Evolutionary conservation across 208 protist genomes (phyloP), one percentile per base, ranked within the genome.

Genomic region (Leishmania turanica): DNA sequence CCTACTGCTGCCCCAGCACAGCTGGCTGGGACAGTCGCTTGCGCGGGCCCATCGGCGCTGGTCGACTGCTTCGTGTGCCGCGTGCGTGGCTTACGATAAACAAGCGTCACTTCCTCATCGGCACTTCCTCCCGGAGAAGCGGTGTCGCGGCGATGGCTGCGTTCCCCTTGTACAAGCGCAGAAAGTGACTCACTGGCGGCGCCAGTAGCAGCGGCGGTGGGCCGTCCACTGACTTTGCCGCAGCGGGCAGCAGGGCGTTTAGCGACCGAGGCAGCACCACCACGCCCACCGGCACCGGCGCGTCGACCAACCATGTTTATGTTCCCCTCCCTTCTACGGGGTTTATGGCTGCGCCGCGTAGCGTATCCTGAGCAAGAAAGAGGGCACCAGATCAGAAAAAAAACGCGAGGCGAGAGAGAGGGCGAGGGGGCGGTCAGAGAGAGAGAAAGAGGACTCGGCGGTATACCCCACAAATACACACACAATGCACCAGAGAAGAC

Each of bases 101-200:
- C 31, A 58, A 90, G 64, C 37, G 75, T 87, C 27, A 90, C 87
- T 4, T 87, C 87, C n/a, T 84, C 80, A 21, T 83, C 86, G 15
- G 53, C 64, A 51, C 37, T 53, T 78, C 19, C 54, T n/a, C n/a
- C 40, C 27, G 62, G 6, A n/a, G 54, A 19, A 6, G 56, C 56
- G 42, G 7, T 74, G 66, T 4, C 27, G 71, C 49, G 62, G 27
- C 75, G 75, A 31, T 62, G 69, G 34, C 47, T 49, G 72, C 79
- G 70, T n/a, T 51, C 60, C 1, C 45, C 17, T 51, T 75, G 79
- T 7, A 71, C 54, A 11, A 78, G 60, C 9, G 79, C 56, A 24
- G 62, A 27, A 21, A 82, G 71, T 27, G 79, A 82, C 47, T 70
- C 60, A 5, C 17, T 40, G 37, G n/a, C 4, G 60, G 34, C 15